phyloP scores from a whole-genome alignment of 2,329 filamentous ascomycete genomes.

The Pyrenophora teres region DNA sequence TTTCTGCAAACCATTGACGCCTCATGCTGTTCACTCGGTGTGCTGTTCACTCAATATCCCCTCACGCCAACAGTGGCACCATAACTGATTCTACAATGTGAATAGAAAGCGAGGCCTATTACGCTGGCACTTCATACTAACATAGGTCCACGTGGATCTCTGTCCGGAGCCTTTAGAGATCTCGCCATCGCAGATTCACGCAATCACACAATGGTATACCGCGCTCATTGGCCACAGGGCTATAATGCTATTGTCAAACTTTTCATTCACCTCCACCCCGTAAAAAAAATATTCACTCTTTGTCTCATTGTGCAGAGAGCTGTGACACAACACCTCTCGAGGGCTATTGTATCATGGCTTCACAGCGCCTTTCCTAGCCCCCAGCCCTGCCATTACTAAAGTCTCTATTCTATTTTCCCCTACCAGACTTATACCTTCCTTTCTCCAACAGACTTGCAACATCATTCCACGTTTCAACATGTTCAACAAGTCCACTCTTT shows the following conservation, averaged over 20 bases:
- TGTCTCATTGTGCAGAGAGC: constrained; percentile 29
- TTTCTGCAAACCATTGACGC: not conserved
- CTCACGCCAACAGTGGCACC: not conserved
- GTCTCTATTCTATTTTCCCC: constrained; percentile 9
- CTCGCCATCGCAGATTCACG: not conserved
- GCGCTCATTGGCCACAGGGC: constrained; percentile 11
- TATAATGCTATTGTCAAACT: not conserved
- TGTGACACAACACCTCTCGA: constrained; percentile 12
- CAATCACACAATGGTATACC: not conserved
- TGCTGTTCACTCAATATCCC: not conserved
- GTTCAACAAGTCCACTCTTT: constrained; percentile 14
- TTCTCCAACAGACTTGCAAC: constrained; percentile 5
- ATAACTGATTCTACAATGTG: not conserved
- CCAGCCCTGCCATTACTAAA: not conserved
- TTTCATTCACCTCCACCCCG: constrained; percentile 27
- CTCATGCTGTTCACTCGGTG: not conserved
- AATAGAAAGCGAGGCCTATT: too few species aligned
- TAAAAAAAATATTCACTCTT: constrained; percentile 9
- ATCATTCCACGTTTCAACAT: constrained; percentile 10
- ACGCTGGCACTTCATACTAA: not conserved
- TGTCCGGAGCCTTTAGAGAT: not conserved
- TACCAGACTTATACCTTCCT: constrained; percentile 12
- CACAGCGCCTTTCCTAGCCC: constrained; percentile 6
- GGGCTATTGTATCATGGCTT: constrained; percentile 15
- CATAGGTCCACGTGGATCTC: not conserved